A percentile compares a stretch with the other conserved stretches of the same genome.
Evolutionary conservation across 2,329 filamentous ascomycete genomes (phyloP).

Genomic region (Trichophyton rubrum): DNA sequence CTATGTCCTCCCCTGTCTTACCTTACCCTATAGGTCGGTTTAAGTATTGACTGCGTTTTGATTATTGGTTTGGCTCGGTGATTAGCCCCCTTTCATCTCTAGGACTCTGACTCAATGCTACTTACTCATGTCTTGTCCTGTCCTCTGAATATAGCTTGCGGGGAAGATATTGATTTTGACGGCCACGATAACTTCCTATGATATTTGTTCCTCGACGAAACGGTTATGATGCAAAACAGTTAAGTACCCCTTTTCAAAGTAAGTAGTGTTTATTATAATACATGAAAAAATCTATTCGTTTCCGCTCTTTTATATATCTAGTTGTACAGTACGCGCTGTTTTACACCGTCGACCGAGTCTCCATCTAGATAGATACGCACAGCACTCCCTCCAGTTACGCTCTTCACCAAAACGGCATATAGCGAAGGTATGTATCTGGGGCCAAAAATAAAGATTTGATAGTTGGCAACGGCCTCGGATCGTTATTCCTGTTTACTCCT

Average conservation of each 20-base stretch:
- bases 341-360: not conserved
- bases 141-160: too few relatives aligned
- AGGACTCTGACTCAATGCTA: not conserved
- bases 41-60: slow-evolving; percentile 1
- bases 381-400: not conserved
- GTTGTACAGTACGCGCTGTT: slow-evolving; percentile 1
- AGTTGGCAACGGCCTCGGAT: not conserved
- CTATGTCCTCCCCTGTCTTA: not conserved
- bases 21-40: not conserved
- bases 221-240: not conserved
- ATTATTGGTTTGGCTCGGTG: not conserved
- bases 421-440: not conserved
- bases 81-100: not conserved
- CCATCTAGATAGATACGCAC: not conserved
- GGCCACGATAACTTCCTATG: not conserved
- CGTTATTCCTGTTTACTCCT: not conserved
- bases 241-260: too few relatives aligned
- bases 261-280: not conserved
- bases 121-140: too few relatives aligned
- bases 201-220: not conserved
- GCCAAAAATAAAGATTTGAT: not conserved
- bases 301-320: slow-evolving; percentile 4
- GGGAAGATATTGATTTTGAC: too few relatives aligned
- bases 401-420: not conserved
- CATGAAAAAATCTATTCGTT: slow-evolving; percentile 3